phyloP scores from a whole-genome alignment of 805 yeast species.

The Cyberlindnera xishuangbannaensis region DNA sequence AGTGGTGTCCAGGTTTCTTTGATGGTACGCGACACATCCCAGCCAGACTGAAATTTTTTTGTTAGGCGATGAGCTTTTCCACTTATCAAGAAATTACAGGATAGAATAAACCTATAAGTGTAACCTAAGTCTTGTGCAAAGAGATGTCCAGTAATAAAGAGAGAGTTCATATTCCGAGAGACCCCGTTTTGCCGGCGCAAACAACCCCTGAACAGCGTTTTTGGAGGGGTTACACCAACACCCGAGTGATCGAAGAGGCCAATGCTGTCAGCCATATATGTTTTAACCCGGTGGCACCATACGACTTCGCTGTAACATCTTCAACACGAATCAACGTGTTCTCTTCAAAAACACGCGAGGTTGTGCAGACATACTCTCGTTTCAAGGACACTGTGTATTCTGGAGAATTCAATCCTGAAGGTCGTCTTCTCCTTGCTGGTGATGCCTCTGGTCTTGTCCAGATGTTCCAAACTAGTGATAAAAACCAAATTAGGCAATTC shows the following conservation, averaged over 20 bases:
- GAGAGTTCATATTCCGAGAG: conserved; percentile 58
- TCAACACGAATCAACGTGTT: conserved; percentile 89
- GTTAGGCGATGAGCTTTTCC: too few species aligned
- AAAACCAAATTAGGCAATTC: conserved; percentile 72
- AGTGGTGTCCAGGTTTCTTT: neutral
- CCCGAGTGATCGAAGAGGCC: conserved; percentile 89
- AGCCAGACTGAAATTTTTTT: conserved; percentile 4
- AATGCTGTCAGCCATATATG: conserved; percentile 84
- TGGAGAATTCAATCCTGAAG: conserved; percentile 89
- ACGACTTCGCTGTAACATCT: conserved; percentile 90
- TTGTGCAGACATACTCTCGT: conserved; percentile 74
- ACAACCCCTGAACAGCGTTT: conserved; percentile 90
- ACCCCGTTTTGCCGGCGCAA: conserved; percentile 74
- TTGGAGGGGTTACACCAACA: conserved; percentile 83
- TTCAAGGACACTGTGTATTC: conserved; percentile 90
- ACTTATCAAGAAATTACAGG: too few species aligned
- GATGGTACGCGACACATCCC: conserved; percentile 6
- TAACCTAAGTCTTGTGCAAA: too few species aligned
- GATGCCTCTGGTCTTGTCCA: conserved; percentile 94
- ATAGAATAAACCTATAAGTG: too few species aligned
- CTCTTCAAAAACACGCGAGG: conserved; percentile 91
- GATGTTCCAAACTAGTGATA: conserved; percentile 80
- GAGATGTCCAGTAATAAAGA: conserved; percentile 78
- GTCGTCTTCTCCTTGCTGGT: conserved; percentile 86
- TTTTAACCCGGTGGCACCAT: conserved; percentile 81